Evolutionary conservation across 2,329 filamentous ascomycete genomes (phyloP), one percentile per base, ranked within the genome.

Genomic region (Alternaria sp.): DNA sequence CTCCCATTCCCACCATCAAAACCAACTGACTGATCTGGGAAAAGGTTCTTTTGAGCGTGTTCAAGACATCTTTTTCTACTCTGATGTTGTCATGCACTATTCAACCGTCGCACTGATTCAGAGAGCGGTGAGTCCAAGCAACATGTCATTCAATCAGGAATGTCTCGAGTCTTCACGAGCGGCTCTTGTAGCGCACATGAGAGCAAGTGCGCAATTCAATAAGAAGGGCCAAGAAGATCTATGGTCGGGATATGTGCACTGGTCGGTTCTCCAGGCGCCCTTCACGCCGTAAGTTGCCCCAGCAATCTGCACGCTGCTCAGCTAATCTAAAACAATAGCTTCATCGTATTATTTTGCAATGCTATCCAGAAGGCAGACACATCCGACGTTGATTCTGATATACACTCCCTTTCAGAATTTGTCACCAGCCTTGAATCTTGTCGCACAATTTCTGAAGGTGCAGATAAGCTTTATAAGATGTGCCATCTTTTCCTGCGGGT

Each of bases 401-500:
- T 91, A 5, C 68, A 77, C 30, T 81, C 84, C 1, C 80, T 91
- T 1, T 81, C 83, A 36, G 81, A 84, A 2, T 90, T 90, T 65
- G 83, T 86, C 49, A 73, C 78, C 20, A 88, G 85, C 2, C 82
- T 90, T 3, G 81, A 84, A 60, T 81, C 82, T 0, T 81, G 83
- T 3, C 81, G 81, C 46, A 79, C 80, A 5, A 78, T 84, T 3
- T 89, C 87, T 1, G 85, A 89, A 68, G 84, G 86, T 2, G 83
- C 88, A 22, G 82, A 85, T 28, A 88, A 87, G 68, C 80, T 91
- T 12, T 85, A 88, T 67, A 84, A 83, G n/a, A 81, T 91, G 28
- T 89, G 86, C 65, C 82, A 84, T 36, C 83, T 90, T 26, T 87
- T 91, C 72, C 82, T 83, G 61, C 86, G 86, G 55, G 86, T 90